Percentiles rank a stretch among this genome's conserved stretches.
phyloP scores from a whole-genome alignment of 495 filamentous ascomycete genomes.

The Rhizodiscina lignyota region DNA sequence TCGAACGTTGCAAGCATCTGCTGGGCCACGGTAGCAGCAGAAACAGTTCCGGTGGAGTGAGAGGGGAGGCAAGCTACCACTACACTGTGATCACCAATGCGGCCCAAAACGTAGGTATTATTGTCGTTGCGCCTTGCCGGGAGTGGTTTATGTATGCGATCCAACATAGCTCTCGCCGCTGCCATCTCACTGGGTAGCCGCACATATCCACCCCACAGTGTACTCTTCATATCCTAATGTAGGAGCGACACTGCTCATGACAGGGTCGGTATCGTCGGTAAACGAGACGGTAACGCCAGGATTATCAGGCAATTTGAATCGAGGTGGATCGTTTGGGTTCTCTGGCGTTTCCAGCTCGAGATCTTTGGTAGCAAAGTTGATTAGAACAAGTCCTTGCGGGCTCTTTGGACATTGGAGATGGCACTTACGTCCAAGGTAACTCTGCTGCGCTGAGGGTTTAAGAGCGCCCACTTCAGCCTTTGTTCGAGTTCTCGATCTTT shows the following conservation, averaged over 20 bases:
- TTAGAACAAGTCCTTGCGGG: too few relatives aligned
- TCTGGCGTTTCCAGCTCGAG: too few relatives aligned
- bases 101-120: conserved; percentile 19
- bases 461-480: too few relatives aligned
- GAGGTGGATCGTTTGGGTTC: too few relatives aligned
- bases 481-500: too few relatives aligned
- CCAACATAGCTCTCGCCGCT: conserved; percentile 1
- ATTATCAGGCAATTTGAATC: too few relatives aligned
- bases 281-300: too few relatives aligned
- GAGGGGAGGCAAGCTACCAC: conserved; percentile 26
- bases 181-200: background rate
- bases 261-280: too few relatives aligned
- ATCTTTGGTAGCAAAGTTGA: too few relatives aligned
- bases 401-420: too few relatives aligned
- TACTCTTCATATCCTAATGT: background rate
- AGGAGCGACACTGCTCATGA: background rate
- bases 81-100: conserved; percentile 22
- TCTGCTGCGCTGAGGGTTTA: too few relatives aligned
- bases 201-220: conserved; percentile 1
- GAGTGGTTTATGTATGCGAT: background rate
- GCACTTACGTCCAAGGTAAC: too few relatives aligned
- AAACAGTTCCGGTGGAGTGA: conserved; percentile 2
- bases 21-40: conserved; percentile 20
- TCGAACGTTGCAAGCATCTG: conserved; percentile 22
- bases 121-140: conserved; percentile 5